These are phyloP conservation scores for Friedmanniomyces endolithicus DNA, from an alignment of 495 filamentous ascomycete species.

Conservation along the genomic window DNA sequence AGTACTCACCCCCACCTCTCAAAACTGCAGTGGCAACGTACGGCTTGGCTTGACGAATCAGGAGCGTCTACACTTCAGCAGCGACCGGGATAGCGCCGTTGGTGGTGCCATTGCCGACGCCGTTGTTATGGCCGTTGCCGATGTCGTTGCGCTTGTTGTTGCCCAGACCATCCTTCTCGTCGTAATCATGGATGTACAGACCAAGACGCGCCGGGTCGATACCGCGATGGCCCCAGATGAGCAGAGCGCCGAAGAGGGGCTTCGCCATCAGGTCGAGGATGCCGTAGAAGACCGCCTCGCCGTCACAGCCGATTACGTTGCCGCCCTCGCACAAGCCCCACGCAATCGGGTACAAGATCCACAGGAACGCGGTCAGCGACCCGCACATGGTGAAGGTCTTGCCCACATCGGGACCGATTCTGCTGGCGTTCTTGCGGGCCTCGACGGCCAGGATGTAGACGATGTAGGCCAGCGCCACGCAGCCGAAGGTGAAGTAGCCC, in stretches of 20 bases:
- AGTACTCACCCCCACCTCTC: too few relatives aligned
- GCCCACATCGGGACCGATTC: constrained; percentile 38
- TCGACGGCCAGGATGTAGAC: constrained; percentile 41
- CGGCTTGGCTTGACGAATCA: too few relatives aligned
- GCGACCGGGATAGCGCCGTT: too few relatives aligned
- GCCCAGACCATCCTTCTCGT: constrained; percentile 18
- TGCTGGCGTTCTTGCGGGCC: constrained; percentile 41
- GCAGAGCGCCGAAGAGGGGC: constrained; percentile 43
- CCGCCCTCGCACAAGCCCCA: constrained; percentile 58
- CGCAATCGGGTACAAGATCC: constrained; percentile 55
- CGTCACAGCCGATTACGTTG: constrained; percentile 51
- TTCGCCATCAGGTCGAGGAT: constrained; percentile 51
- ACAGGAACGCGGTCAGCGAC: constrained; percentile 43
- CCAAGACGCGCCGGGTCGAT: constrained; percentile 42
- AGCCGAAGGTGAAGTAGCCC: constrained; percentile 55
- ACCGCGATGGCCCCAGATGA: constrained; percentile 40
- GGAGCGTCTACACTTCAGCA: too few relatives aligned
- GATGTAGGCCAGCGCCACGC: constrained; percentile 47
- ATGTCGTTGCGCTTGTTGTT: neutral
- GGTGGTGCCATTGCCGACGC: neutral
- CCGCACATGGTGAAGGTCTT: constrained; percentile 42
- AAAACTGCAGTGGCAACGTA: too few relatives aligned
- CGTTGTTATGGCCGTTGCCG: constrained; percentile 1
- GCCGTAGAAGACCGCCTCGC: constrained; percentile 57
- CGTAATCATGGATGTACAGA: constrained; percentile 35